Evolutionary conservation across 2,329 filamentous ascomycete genomes (phyloP).

Genomic region (Sporothrix globosa): DNA sequence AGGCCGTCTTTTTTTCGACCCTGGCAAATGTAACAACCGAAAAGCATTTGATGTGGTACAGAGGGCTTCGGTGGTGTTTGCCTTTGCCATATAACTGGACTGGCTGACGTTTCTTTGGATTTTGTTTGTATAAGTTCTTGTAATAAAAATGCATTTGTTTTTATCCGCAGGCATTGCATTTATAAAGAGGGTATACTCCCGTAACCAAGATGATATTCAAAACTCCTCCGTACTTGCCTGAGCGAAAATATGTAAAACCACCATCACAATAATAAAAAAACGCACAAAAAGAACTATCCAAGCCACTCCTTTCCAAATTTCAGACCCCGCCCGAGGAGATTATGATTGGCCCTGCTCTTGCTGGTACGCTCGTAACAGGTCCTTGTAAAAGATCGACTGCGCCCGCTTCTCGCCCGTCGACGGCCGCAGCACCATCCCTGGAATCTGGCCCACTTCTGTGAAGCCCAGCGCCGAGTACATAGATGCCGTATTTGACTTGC

Average conservation of each 20-base stretch:
- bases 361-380: slow-evolving; percentile 43
- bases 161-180: neutral
- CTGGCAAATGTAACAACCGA: neutral
- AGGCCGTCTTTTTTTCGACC: neutral
- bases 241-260: neutral
- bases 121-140: neutral
- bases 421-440: slow-evolving; percentile 53
- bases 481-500: slow-evolving; percentile 52
- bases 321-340: neutral
- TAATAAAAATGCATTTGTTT: neutral
- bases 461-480: slow-evolving; percentile 63
- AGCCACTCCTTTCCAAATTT: too few relatives aligned
- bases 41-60: neutral
- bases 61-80: neutral
- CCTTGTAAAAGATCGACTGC: slow-evolving; percentile 63
- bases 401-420: slow-evolving; percentile 55
- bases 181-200: neutral
- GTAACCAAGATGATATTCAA: neutral
- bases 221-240: neutral
- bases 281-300: neutral
- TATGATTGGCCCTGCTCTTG: neutral
- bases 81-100: neutral
- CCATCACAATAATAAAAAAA: neutral
- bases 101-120: neutral
- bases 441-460: slow-evolving; percentile 57